These are phyloP conservation scores for Trichoderma gamsii DNA, from an alignment of 495 filamentous ascomycete species.

Conservation along the genomic window DNA sequence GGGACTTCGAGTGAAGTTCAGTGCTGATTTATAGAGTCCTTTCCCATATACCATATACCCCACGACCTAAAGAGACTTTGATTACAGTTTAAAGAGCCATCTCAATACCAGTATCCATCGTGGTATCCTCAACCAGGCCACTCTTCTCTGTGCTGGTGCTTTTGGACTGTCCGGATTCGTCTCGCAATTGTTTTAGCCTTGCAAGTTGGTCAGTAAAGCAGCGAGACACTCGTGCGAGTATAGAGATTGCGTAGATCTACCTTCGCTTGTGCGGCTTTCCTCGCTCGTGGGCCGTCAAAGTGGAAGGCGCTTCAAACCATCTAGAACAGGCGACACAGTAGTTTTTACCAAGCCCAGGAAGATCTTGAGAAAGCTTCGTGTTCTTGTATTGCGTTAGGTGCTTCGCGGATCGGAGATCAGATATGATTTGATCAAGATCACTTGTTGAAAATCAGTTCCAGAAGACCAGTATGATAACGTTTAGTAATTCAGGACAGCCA, in stretches of 20 bases:
- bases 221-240: neutral
- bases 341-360: neutral
- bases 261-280: slow-evolving; percentile 2
- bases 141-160: neutral
- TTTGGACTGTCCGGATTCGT: neutral
- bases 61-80: neutral
- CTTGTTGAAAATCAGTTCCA: neutral
- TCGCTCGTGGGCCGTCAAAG: neutral
- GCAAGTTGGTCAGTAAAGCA: neutral
- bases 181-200: neutral
- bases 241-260: neutral
- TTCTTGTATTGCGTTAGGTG: neutral
- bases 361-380: neutral
- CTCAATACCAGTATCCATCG: neutral
- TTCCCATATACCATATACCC: neutral
- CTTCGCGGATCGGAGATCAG: neutral
- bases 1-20: slow-evolving; percentile 10
- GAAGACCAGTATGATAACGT: neutral
- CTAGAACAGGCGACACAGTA: neutral
- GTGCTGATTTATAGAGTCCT: neutral
- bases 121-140: neutral
- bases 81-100: neutral
- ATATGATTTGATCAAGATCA: neutral
- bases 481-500: neutral
- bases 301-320: neutral